Evolutionary conservation across 2,329 filamentous ascomycete genomes (phyloP), one percentile per base, ranked within the genome.

Genomic region (Geosmithia flava): DNA sequence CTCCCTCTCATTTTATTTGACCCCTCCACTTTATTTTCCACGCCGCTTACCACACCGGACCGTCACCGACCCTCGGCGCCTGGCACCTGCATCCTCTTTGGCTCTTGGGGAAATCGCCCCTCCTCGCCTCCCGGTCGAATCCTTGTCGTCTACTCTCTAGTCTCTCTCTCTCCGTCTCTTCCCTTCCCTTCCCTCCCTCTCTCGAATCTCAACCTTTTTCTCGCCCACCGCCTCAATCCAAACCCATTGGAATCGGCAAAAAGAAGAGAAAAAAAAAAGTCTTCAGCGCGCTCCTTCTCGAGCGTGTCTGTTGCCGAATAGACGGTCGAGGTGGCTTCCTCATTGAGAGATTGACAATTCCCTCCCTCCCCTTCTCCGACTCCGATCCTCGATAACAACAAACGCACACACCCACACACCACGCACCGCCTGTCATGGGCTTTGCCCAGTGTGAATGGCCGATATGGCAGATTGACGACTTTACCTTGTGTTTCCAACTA

Each of bases 381-480:
- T 3, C 15, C 13, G 10, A 37, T 37, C 5, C 33, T 16, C 23
- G 23, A 27, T 27, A 27, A 8, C 23, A 27, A 27, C 23, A 27
- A 8, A 27, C 4, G 8, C 23, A 27, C 23, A 27, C 23, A 27
- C 33, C 33, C 11, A 13, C 11, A 19, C 45, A 41, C 27, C 6
- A 20, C 33, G 23, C 29, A 33, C 20, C 44, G 15, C 47, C 48
- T 40, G 51, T 51, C 58, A 70, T 71, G 68, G 66, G 68, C 56
- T 74, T 76, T 62, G 74, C 72, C 59, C 70, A 69, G 51, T 80
- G 76, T 60, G 62, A 67, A 46, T 74, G 70, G 75, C 75, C 76
- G 47, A 65, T 80, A 61, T 84, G 80, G 80, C 69, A 66, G 53
- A 64, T 76, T 52, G 80, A 84, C 63, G 80, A 84, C 65, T 76